Conservation (phyloP, 345 rosid genomes). For the Schrenkiella parvula region DNA sequence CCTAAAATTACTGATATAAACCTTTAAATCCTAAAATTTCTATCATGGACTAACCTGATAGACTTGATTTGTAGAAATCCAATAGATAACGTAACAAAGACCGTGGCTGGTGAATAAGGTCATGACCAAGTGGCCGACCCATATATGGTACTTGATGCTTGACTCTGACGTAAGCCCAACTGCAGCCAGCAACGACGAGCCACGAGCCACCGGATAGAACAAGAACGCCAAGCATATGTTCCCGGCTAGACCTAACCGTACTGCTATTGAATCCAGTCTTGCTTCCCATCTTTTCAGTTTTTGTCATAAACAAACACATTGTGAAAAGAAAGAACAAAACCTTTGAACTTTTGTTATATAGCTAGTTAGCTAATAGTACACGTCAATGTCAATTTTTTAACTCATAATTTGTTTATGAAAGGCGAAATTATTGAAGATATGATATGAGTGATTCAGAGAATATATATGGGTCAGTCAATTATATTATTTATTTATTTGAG, state of each 20-base stretch:
- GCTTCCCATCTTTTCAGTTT: conserved; percentile 52
- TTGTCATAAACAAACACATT: background rate
- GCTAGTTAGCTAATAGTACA: background rate
- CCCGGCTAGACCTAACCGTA: conserved; percentile 55
- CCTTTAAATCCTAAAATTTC: background rate
- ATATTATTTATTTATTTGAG: background rate
- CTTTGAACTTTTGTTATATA: background rate
- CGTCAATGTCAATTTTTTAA: background rate
- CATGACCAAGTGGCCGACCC: conserved; percentile 81
- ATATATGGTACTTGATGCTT: conserved; percentile 87
- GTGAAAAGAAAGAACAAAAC: background rate
- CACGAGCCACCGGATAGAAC: conserved; percentile 81
- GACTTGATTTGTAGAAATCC: conserved; percentile 36
- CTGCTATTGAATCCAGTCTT: conserved; percentile 34
- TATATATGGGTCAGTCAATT: background rate
- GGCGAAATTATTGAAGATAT: background rate
- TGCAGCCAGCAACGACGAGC: conserved; percentile 62
- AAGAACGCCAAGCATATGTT: conserved; percentile 55
- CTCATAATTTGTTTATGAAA: background rate
- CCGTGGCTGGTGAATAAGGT: conserved; percentile 61
- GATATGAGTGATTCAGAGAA: conserved; percentile 14
- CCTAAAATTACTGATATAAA: background rate
- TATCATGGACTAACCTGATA: conserved; percentile 38
- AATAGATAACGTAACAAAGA: conserved; percentile 43
- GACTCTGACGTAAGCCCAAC: conserved; percentile 76